A percentile compares a stretch with the other conserved stretches of the same genome.
Evolutionary conservation across 1,284 basidiomycete species (phyloP).

Genomic region (Trichosporon coremiiforme): DNA sequence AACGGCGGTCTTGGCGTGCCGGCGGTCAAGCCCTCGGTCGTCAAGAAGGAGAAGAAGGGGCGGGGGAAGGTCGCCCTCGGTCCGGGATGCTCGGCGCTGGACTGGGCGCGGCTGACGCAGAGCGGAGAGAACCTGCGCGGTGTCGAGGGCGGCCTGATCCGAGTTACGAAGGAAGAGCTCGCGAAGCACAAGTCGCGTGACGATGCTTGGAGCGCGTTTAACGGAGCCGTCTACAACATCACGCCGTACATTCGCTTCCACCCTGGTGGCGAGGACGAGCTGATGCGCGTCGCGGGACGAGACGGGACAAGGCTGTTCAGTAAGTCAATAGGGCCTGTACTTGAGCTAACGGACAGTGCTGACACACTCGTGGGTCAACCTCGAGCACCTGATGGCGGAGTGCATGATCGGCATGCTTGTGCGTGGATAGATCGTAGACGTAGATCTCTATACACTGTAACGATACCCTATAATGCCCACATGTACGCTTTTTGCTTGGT

Average conservation of each 20-base stretch:
- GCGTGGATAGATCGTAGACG: conserved; percentile 58
- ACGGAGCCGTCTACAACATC: conserved; percentile 96
- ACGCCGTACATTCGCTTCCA: conserved; percentile 90
- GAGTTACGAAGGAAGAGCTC: conserved; percentile 80
- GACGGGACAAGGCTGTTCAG: conserved; percentile 94
- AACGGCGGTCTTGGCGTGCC: conserved; percentile 60
- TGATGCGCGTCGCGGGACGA: conserved; percentile 93
- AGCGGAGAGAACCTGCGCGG: conserved; percentile 78
- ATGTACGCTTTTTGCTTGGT: background rate
- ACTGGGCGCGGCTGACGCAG: conserved; percentile 87
- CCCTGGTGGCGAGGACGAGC: conserved; percentile 88
- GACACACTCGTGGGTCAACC: conserved; percentile 86
- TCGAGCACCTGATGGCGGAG: conserved; percentile 87
- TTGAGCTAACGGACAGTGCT: conserved; percentile 52
- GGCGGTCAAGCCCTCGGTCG: background rate
- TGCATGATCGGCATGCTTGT: conserved; percentile 88
- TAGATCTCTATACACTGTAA: conserved; percentile 11
- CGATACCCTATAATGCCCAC: background rate
- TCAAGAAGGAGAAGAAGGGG: conserved; percentile 59
- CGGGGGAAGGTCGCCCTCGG: conserved; percentile 81
- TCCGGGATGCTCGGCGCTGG: conserved; percentile 87
- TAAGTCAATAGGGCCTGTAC: conserved; percentile 53
- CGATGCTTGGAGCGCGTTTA: conserved; percentile 91
- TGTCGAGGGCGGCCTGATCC: conserved; percentile 54
- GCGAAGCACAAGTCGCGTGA: conserved; percentile 65